Conservation (phyloP, 2,329 filamentous ascomycete species). For the Pseudogymnoascus sp. region DNA sequence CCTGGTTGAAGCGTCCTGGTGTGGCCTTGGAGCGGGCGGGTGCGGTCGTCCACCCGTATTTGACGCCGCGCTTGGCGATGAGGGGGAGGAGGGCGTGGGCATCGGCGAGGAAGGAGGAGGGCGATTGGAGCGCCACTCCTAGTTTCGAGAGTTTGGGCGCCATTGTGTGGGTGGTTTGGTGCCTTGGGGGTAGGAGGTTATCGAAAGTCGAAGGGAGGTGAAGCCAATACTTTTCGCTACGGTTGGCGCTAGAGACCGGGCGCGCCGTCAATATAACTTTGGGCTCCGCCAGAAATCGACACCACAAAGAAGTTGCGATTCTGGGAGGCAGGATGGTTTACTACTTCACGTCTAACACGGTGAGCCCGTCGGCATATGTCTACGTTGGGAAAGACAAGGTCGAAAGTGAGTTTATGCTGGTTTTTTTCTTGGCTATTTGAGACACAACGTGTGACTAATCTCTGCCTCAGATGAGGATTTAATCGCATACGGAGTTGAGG, state of each 20-base stretch:
- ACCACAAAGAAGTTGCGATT: background rate
- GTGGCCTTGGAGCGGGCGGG: constrained; percentile 37
- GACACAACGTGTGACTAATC: constrained; percentile 11
- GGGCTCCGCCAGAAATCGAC: constrained; percentile 2
- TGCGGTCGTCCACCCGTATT: constrained; percentile 50
- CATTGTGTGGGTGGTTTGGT: constrained; percentile 22
- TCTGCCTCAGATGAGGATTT: constrained; percentile 73
- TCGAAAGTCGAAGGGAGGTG: constrained; percentile 7
- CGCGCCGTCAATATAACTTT: constrained; percentile 25
- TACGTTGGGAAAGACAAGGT: constrained; percentile 99
- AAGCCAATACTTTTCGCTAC: constrained; percentile 14
- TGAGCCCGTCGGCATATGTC: constrained; percentile 74
- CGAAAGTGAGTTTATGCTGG: constrained; percentile 58
- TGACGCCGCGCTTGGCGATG: constrained; percentile 27
- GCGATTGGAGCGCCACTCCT: constrained; percentile 23
- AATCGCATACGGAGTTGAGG: constrained; percentile 88
- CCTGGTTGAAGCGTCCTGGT: constrained; percentile 49
- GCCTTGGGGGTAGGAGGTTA: background rate
- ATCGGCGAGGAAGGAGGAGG: constrained; percentile 23
- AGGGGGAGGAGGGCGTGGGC: constrained; percentile 26
- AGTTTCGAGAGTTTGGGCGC: constrained; percentile 28
- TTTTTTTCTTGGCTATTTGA: background rate
- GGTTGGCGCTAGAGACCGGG: constrained; percentile 16
- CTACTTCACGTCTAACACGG: constrained; percentile 84
- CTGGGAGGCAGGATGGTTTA: constrained; percentile 63